Evolutionary conservation across 164 flowering plant species (phyloP), one percentile per base, ranked within the genome.

Genomic region (Buxus sempervirens): DNA sequence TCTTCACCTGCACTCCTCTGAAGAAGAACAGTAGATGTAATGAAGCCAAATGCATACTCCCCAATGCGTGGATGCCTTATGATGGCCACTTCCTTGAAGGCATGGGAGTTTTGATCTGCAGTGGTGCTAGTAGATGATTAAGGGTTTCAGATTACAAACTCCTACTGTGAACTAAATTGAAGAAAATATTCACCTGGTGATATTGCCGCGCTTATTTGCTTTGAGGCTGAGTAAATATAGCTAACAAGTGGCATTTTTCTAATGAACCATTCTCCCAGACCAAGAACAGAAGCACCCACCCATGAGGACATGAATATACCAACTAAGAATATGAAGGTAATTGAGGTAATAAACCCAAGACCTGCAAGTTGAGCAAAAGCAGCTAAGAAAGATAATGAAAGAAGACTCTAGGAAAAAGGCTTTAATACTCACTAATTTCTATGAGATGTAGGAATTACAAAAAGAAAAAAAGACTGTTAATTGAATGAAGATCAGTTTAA

Each of bases 1-100:
- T 85, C 87, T 27, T 70, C 70, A 22, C 73, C 84, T 5, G 70
- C 60, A 73, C 65, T 76, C 45, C 76, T 73, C 42, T 63, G 82
- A 4, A 86, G 86, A 58, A 79, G 60, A 49, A 84, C 79, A 7
- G 80, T 70, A 1, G 89, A 84, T 32, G 90, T 88, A 62, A 88
- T 88, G 76, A 88, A 88, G 28, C 84, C 92, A 53, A 88, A 77
- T 55, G 88, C 86, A 75, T 84, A 88, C 64, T 88, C 92, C 2
- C 90, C 92, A 56, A 79, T 51, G 10, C 86, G 87, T 5, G 92
- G 92, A 77, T 88, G 92, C 71, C 82, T 83, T 65, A 88, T 76
- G 41, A 88, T 84, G 16, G 88, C 88, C 60, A 85, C 88, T 78
- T 87, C 89, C 73, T 88, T 88, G 80, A 88, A 88, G 42, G 92